phyloP scores from a whole-genome alignment of 352 stramenopile genomes.

The Phytophthora kernoviae region DNA sequence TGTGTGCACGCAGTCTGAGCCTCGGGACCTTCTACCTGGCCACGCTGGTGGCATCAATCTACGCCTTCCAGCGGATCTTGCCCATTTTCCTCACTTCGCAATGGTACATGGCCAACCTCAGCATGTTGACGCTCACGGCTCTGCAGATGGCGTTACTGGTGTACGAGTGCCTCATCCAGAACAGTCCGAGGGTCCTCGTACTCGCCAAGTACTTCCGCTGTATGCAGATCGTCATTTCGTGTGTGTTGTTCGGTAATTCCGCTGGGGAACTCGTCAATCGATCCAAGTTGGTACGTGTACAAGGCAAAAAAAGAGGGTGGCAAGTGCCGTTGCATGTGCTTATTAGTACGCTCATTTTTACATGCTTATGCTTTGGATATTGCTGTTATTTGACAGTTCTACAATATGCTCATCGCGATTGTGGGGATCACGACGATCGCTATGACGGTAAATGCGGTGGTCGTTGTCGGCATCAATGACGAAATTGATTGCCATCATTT shows the following conservation, averaged over 20 bases:
- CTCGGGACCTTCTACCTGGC: slow-evolving; percentile 61
- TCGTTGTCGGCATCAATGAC: slow-evolving; percentile 48
- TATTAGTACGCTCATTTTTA: too few relatives aligned
- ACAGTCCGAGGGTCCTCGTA: slow-evolving; percentile 66
- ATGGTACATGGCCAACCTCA: slow-evolving; percentile 67
- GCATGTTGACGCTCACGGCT: slow-evolving; percentile 59
- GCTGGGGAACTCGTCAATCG: slow-evolving; percentile 67
- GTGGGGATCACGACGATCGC: slow-evolving; percentile 54
- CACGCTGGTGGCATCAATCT: slow-evolving; percentile 48
- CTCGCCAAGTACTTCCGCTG: slow-evolving; percentile 75
- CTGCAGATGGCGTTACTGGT: slow-evolving; percentile 72
- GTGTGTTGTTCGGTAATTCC: slow-evolving; percentile 69
- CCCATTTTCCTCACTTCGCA: slow-evolving; percentile 58
- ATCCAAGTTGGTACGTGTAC: slow-evolving; percentile 31
- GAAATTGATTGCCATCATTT: slow-evolving; percentile 74
- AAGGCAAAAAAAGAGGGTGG: not conserved
- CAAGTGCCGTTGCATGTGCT: not conserved
- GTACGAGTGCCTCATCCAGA: slow-evolving; percentile 65
- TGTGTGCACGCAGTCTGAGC: slow-evolving; percentile 65
- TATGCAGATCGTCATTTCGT: slow-evolving; percentile 71
- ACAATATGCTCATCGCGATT: slow-evolving; percentile 55
- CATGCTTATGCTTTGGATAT: too few relatives aligned
- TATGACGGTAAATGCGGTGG: slow-evolving; percentile 56
- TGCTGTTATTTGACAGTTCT: slow-evolving; percentile 36
- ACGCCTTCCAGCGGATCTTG: slow-evolving; percentile 56